Percentiles rank a stretch among this genome's conserved stretches.
Conservation (phyloP, 495 filamentous ascomycete species). For the Thermothielavioides terrestris region DNA sequence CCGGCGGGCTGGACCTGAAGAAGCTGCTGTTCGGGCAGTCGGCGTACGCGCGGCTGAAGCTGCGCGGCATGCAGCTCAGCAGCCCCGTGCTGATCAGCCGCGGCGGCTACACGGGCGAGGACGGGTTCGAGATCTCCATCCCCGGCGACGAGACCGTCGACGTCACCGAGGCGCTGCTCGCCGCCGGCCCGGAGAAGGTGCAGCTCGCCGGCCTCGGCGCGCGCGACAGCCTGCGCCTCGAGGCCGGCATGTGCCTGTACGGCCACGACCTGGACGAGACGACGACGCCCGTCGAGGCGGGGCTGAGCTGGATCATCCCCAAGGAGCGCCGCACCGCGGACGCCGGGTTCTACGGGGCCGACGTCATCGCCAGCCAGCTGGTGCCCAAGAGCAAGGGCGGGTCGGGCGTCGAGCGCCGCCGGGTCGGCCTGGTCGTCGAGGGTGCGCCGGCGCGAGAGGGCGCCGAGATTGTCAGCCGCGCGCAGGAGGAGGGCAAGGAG, state of each 20-base stretch:
- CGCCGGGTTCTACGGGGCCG: constrained; percentile 62
- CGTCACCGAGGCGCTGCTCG: constrained; percentile 55
- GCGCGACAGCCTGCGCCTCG: constrained; percentile 82
- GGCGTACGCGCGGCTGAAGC: constrained; percentile 42
- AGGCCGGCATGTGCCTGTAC: constrained; percentile 97
- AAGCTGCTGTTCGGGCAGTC: constrained; percentile 73
- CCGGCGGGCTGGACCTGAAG: constrained; percentile 49
- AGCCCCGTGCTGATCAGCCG: constrained; percentile 64
- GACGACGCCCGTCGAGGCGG: constrained; percentile 80
- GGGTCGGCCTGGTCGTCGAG: constrained; percentile 75
- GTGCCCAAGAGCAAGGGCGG: constrained; percentile 58
- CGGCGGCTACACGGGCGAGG: constrained; percentile 93
- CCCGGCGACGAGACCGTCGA: constrained; percentile 47
- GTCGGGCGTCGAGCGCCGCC: constrained; percentile 55
- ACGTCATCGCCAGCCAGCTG: constrained; percentile 63
- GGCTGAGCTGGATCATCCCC: constrained; percentile 76
- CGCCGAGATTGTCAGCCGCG: constrained; percentile 55
- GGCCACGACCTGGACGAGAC: constrained; percentile 90
- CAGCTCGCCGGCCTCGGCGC: constrained; percentile 82
- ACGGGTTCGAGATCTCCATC: constrained; percentile 94
- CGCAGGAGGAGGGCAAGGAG: constrained; percentile 37
- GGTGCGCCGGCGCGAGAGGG: constrained; percentile 88
- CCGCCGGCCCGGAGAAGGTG: constrained; percentile 51
- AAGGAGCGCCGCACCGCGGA: constrained; percentile 61
- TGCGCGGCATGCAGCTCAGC: constrained; percentile 31